These are phyloP conservation scores for Candida gigantensis DNA, from an alignment of 1,139 yeast genomes.

Conservation along the genomic window DNA sequence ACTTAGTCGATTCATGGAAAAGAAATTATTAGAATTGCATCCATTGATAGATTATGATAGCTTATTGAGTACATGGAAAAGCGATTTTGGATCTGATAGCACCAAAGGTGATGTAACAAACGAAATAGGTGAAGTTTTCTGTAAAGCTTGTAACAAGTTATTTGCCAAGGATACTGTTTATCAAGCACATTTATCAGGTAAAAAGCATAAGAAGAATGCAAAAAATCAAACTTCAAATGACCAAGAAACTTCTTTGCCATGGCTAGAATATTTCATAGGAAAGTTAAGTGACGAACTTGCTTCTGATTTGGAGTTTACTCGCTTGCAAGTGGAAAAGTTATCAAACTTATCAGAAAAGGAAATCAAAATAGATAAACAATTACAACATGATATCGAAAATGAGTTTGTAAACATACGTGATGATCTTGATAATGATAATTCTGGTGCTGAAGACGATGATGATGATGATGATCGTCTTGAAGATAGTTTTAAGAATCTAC, in stretches of 20 bases:
- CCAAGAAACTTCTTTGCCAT: conserved; percentile 8
- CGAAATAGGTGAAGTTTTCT: conserved; percentile 52
- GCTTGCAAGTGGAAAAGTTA: conserved; percentile 63
- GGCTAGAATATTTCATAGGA: conserved; percentile 35
- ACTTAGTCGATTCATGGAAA: conserved; percentile 46
- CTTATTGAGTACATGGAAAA: conserved; percentile 31
- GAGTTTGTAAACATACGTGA: conserved; percentile 29
- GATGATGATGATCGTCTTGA: conserved; percentile 27
- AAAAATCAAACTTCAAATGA: conserved; percentile 5
- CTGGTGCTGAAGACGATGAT: conserved; percentile 38
- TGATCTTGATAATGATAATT: conserved; percentile 37
- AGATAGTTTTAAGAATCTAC: conserved; percentile 50
- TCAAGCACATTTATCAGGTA: conserved; percentile 70
- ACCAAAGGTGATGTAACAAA: conserved; percentile 42
- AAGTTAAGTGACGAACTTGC: conserved; percentile 34
- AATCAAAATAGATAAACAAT: conserved; percentile 49
- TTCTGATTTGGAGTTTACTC: conserved; percentile 50
- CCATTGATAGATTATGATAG: conserved; percentile 51
- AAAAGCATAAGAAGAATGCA: conserved; percentile 65
- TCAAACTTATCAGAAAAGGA: conserved; percentile 77
- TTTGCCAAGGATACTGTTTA: conserved; percentile 71
- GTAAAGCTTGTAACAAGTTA: conserved; percentile 62
- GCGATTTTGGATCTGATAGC: conserved; percentile 29
- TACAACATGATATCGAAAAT: conserved; percentile 14
- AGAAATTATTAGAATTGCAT: conserved; percentile 46